Conservation (phyloP, 2,329 filamentous ascomycete species). For the Curvularia spicifera region DNA sequence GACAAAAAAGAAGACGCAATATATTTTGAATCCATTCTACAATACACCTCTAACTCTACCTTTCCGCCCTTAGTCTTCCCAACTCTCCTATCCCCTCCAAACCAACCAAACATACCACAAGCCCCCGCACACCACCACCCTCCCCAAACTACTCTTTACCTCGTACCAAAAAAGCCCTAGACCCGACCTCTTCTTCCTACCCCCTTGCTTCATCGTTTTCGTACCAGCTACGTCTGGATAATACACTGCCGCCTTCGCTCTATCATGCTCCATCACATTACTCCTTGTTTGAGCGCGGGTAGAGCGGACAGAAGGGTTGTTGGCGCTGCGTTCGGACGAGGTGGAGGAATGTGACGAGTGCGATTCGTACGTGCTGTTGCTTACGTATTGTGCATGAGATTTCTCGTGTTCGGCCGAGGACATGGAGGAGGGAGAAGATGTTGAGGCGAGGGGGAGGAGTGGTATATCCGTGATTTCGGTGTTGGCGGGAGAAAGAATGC, state of each 20-base stretch:
- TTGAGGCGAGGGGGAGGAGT: slow-evolving; percentile 39
- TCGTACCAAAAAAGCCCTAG: slow-evolving; percentile 63
- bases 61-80: no score
- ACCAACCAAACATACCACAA: slow-evolving; percentile 71
- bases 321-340: slow-evolving; percentile 28
- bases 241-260: no score
- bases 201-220: slow-evolving; percentile 43
- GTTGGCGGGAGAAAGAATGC: slow-evolving; percentile 14
- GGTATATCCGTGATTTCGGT: slow-evolving; percentile 5
- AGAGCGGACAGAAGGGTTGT: slow-evolving; percentile 38
- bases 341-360: slow-evolving; percentile 44
- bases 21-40: no score
- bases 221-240: slow-evolving; percentile 27
- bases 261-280: slow-evolving; percentile 9
- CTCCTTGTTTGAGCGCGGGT: slow-evolving; percentile 46
- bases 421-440: slow-evolving; percentile 17
- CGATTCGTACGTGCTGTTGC: slow-evolving; percentile 4
- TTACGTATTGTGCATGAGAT: not conserved
- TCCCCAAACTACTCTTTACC: slow-evolving; percentile 65
- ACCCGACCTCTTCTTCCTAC: slow-evolving; percentile 46
- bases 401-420: slow-evolving; percentile 31
- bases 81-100: slow-evolving; percentile 61
- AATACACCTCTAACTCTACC: no score
- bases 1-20: no score
- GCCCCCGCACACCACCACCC: slow-evolving; percentile 68